Evolutionary conservation across 2,329 filamentous ascomycete genomes (phyloP).

Genomic region (Penicillium brasilianum): DNA sequence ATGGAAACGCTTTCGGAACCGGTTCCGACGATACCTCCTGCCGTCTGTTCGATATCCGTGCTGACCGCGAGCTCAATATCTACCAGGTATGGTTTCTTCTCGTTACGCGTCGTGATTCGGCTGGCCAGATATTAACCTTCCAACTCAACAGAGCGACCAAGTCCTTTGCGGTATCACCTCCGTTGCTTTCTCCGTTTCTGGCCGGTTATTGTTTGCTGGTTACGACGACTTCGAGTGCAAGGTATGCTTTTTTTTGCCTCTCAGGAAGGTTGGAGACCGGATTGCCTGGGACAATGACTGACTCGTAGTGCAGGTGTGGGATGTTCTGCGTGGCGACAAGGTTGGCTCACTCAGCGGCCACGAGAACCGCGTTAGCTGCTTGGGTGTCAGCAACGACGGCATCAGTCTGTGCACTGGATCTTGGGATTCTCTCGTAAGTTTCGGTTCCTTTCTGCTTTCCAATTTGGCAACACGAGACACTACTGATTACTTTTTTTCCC

Average conservation of each 20-base stretch:
- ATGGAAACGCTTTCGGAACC: constrained; percentile 97
- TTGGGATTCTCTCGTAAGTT: constrained; percentile 95
- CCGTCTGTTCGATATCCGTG: constrained; percentile 95
- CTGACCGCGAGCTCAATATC: constrained; percentile 77
- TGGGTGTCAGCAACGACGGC: constrained; percentile 98
- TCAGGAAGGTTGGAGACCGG: background rate
- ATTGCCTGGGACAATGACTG: constrained; percentile 11
- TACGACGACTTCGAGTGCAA: constrained; percentile 99
- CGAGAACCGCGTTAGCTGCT: constrained; percentile 97
- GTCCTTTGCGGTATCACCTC: constrained; percentile 98
- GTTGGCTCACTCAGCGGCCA: constrained; percentile 96
- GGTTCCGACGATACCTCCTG: constrained; percentile 98
- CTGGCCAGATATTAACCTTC: constrained; percentile 13
- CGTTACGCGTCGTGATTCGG: background rate
- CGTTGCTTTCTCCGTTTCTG: constrained; percentile 96
- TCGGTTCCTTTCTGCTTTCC: background rate
- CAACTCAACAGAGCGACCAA: constrained; percentile 79
- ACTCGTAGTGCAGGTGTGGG: constrained; percentile 77
- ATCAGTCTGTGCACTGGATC: constrained; percentile 99
- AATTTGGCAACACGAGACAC: background rate
- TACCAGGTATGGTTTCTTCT: constrained; percentile 61
- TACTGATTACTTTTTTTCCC: constrained; percentile 17
- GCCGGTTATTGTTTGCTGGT: constrained; percentile 90
- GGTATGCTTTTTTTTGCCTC: constrained; percentile 64
- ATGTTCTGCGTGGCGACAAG: constrained; percentile 93